phyloP scores from a whole-genome alignment of 257 asterid genomes.

The Ophiorrhiza pumila region DNA sequence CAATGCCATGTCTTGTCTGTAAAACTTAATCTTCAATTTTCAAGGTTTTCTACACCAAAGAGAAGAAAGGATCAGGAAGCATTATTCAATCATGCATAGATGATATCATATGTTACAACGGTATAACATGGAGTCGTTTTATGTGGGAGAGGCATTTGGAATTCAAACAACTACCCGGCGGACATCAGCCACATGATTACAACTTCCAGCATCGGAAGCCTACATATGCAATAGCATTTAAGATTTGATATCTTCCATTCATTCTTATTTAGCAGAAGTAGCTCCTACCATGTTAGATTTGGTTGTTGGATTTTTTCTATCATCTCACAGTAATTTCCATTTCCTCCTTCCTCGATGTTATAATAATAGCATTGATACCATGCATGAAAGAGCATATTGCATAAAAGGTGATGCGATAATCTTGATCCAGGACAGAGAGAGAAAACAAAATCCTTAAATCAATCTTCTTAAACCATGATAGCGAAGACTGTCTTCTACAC shows the following conservation, averaged over 20 bases:
- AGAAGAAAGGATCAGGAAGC: not conserved
- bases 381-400: not conserved
- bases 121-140: slow-evolving; percentile 8
- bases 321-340: not conserved
- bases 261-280: not conserved
- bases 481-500: not conserved
- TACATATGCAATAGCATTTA: not conserved
- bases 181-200: slow-evolving; percentile 9
- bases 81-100: not conserved
- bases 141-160: slow-evolving; percentile 3
- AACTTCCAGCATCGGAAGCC: slow-evolving; percentile 6
- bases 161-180: slow-evolving; percentile 1
- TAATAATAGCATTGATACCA: not conserved
- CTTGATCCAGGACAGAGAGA: not conserved
- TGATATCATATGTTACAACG: not conserved
- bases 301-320: not conserved
- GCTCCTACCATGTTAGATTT: not conserved
- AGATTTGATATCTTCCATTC: not conserved
- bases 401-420: too few relatives aligned
- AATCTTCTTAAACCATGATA: not conserved
- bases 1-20: not conserved
- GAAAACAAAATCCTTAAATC: not conserved
- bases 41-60: not conserved
- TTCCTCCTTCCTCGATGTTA: not conserved
- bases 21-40: not conserved